A percentile compares a stretch with the other conserved stretches of the same genome.
Evolutionary conservation across 1,284 basidiomycete genomes (phyloP).

Genomic region (Moniliophthora roreri): DNA sequence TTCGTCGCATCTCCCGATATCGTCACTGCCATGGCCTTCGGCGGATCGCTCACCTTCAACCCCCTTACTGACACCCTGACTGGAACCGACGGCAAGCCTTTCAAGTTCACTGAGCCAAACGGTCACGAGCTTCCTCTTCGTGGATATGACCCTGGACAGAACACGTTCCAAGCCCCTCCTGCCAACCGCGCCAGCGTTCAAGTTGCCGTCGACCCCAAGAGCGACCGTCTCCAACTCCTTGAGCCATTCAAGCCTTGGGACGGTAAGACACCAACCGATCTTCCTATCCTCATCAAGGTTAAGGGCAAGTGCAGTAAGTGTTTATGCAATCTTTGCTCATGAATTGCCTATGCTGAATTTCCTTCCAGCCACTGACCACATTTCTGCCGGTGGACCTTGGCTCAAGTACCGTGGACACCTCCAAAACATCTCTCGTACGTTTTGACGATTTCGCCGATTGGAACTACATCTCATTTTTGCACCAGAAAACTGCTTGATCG

Average conservation of each 20-base stretch:
- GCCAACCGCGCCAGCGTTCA: slow-evolving; percentile 79
- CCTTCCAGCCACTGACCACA: slow-evolving; percentile 73
- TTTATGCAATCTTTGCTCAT: slow-evolving; percentile 6
- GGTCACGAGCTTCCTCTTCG: slow-evolving; percentile 92
- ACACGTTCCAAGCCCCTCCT: slow-evolving; percentile 97
- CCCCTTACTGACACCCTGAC: slow-evolving; percentile 90
- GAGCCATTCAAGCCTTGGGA: slow-evolving; percentile 92
- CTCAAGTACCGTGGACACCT: slow-evolving; percentile 99
- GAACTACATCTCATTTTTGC: slow-evolving; percentile 9
- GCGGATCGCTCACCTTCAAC: slow-evolving; percentile 95
- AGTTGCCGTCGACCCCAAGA: slow-evolving; percentile 87
- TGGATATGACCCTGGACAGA: slow-evolving; percentile 95
- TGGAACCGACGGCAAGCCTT: slow-evolving; percentile 92
- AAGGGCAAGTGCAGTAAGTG: slow-evolving; percentile 95
- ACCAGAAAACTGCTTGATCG: slow-evolving; percentile 93
- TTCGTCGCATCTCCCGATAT: slow-evolving; percentile 98
- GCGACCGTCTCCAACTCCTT: slow-evolving; percentile 94
- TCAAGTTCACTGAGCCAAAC: slow-evolving; percentile 92
- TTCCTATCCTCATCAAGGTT: slow-evolving; percentile 97
- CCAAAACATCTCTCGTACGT: slow-evolving; percentile 92
- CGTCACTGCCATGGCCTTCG: slow-evolving; percentile 97
- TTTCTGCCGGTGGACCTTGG: slow-evolving; percentile 98
- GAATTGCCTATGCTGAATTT: background rate
- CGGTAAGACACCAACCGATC: slow-evolving; percentile 87
- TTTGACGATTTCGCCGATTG: background rate